Percentiles rank a stretch among this genome's conserved stretches.
Evolutionary conservation across 345 rosid species (phyloP).

Genomic region (Cochlearia excelsa): DNA sequence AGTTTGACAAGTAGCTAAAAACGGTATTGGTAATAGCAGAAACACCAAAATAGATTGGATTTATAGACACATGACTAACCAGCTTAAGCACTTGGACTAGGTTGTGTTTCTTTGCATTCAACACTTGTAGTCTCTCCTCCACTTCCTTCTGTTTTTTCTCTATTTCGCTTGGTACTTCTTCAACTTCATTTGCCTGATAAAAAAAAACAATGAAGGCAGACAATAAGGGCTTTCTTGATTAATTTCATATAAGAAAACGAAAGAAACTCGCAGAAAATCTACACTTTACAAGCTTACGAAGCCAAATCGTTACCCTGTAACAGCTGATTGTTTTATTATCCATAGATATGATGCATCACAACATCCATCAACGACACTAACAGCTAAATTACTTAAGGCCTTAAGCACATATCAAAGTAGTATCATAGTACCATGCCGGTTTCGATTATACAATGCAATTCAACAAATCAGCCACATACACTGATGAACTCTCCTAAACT

Average conservation of each 20-base stretch:
- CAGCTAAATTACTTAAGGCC: constrained; percentile 12
- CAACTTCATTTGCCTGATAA: no score
- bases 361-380: neutral
- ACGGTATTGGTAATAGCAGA: no score
- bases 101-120: constrained; percentile 84
- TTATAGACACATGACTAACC: constrained; percentile 38
- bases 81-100: constrained; percentile 88
- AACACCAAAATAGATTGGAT: no score
- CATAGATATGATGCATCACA: no score
- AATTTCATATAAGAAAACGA: no score
- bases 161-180: constrained; percentile 38
- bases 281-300: no score
- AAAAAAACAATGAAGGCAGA: no score
- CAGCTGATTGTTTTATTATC: constrained; percentile 13
- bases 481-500: constrained; percentile 23
- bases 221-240: no score
- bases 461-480: neutral
- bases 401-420: constrained; percentile 11
- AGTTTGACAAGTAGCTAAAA: constrained; percentile 6
- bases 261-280: no score
- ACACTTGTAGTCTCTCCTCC: constrained; percentile 63
- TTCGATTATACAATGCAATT: neutral
- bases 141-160: constrained; percentile 62
- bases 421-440: no score
- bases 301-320: no score